Percentiles rank a stretch among this genome's conserved stretches.
phyloP scores from a whole-genome alignment of 2,329 filamentous ascomycete genomes.

The Aspergillus udagawae region DNA sequence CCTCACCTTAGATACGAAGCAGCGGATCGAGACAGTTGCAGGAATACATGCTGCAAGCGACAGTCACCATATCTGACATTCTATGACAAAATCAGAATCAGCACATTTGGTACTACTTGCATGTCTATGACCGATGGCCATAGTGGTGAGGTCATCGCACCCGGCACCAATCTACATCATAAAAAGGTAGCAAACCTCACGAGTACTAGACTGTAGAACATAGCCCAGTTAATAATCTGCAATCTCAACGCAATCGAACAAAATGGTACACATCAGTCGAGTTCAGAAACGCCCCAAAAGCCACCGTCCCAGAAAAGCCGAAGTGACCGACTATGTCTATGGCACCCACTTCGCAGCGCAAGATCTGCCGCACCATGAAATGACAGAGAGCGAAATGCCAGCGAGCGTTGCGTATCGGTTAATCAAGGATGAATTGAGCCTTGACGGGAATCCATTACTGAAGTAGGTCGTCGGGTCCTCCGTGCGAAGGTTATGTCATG shows the following conservation, averaged over 20 bases:
- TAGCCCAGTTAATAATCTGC: neutral
- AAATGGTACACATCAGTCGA: slow-evolving; percentile 36
- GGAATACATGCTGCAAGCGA: no score
- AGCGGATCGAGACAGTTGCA: no score
- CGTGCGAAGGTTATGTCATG: neutral
- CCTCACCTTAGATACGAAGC: no score
- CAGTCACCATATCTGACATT: no score
- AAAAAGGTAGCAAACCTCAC: neutral
- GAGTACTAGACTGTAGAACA: neutral
- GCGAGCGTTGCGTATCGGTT: slow-evolving; percentile 65
- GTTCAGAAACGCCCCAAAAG: slow-evolving; percentile 30
- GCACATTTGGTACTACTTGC: neutral
- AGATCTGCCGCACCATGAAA: slow-evolving; percentile 75
- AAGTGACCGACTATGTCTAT: slow-evolving; percentile 65
- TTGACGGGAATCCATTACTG: slow-evolving; percentile 63
- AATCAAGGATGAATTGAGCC: slow-evolving; percentile 59
- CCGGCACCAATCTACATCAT: neutral
- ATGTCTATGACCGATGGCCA: neutral
- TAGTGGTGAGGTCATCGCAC: slow-evolving; percentile 1
- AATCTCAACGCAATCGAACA: slow-evolving; percentile 1
- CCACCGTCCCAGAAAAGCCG: slow-evolving; percentile 16
- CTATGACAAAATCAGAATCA: no score
- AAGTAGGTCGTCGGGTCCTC: slow-evolving; percentile 53
- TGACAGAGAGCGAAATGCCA: slow-evolving; percentile 86
- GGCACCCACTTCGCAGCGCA: slow-evolving; percentile 76